phyloP scores from a whole-genome alignment of 352 stramenopile genomes.

The Globisporangium perplexum region DNA sequence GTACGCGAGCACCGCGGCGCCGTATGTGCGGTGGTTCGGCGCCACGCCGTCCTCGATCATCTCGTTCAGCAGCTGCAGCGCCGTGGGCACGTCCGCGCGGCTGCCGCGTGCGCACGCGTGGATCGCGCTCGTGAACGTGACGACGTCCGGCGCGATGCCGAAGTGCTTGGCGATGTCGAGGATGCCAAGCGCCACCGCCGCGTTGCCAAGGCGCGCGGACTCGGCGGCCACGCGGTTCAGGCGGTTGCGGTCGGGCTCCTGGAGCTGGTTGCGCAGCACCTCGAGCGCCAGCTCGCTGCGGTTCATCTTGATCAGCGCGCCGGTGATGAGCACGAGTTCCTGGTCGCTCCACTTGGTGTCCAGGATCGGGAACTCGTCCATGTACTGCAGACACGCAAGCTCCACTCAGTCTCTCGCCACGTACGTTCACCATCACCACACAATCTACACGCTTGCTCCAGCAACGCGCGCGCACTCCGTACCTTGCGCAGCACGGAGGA shows the following conservation, averaged over 20 bases:
- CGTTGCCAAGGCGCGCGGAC: constrained; percentile 60
- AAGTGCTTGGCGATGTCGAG: constrained; percentile 71
- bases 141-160: constrained; percentile 48
- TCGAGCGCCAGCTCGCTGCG: constrained; percentile 46
- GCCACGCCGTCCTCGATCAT: constrained; percentile 54
- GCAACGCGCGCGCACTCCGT: neutral
- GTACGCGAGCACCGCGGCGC: constrained; percentile 60
- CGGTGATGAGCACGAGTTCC: constrained; percentile 71
- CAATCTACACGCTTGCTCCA: too few relatives aligned
- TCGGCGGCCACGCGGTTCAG: constrained; percentile 68
- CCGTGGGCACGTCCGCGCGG: constrained; percentile 37
- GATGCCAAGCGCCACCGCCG: constrained; percentile 55
- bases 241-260: constrained; percentile 32
- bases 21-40: constrained; percentile 75
- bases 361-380: constrained; percentile 62
- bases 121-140: constrained; percentile 80
- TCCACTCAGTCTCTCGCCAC: neutral
- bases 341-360: constrained; percentile 59
- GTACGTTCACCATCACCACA: neutral
- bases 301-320: constrained; percentile 71
- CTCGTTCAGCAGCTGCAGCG: constrained; percentile 68
- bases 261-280: constrained; percentile 60
- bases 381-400: constrained; percentile 26
- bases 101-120: constrained; percentile 64
- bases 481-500: constrained; percentile 49